Evolutionary conservation across 2,329 filamentous ascomycete genomes (phyloP).

Genomic region (Xylariaceae sp.): DNA sequence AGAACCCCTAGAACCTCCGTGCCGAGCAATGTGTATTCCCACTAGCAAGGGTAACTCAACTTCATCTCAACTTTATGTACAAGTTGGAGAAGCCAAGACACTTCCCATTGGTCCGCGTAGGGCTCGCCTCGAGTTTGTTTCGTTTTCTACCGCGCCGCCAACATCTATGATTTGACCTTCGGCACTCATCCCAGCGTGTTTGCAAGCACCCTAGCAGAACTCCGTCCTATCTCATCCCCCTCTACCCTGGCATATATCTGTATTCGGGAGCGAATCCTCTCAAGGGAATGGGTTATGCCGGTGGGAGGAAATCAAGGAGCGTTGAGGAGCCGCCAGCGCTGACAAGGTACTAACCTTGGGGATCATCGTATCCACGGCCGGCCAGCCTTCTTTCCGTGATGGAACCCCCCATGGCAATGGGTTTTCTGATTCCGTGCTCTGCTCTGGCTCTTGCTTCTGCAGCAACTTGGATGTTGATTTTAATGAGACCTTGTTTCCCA

Average conservation of each 20-base stretch:
- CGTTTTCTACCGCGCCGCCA: conserved; percentile 32
- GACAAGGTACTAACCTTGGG: conserved; percentile 21
- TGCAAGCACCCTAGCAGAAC: not conserved
- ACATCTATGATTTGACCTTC: conserved; percentile 11
- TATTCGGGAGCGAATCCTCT: conserved; percentile 31
- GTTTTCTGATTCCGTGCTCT: conserved; percentile 17
- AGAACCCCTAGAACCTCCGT: conserved; percentile 20
- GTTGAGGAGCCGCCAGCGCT: conserved; percentile 36
- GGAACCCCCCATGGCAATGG: conserved; percentile 29
- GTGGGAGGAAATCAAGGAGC: conserved; percentile 26
- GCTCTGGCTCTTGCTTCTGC: conserved; percentile 24
- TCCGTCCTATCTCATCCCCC: conserved; percentile 16
- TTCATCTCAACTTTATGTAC: conserved; percentile 34
- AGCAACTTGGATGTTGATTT: conserved; percentile 28
- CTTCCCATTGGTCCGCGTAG: conserved; percentile 28
- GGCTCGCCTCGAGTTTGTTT: conserved; percentile 34
- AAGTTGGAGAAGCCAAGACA: conserved; percentile 15
- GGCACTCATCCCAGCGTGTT: conserved; percentile 1
- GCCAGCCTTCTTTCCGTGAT: conserved; percentile 43
- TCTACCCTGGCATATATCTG: conserved; percentile 28
- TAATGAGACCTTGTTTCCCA: conserved; percentile 41
- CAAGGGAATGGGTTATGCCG: conserved; percentile 19
- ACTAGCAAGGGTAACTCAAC: no score
- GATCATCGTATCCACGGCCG: conserved; percentile 37
- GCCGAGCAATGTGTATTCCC: no score